Base-by-base conservation (phyloP, 441 rosid genomes). In the Bocquillonia castaneifolia region DNA sequence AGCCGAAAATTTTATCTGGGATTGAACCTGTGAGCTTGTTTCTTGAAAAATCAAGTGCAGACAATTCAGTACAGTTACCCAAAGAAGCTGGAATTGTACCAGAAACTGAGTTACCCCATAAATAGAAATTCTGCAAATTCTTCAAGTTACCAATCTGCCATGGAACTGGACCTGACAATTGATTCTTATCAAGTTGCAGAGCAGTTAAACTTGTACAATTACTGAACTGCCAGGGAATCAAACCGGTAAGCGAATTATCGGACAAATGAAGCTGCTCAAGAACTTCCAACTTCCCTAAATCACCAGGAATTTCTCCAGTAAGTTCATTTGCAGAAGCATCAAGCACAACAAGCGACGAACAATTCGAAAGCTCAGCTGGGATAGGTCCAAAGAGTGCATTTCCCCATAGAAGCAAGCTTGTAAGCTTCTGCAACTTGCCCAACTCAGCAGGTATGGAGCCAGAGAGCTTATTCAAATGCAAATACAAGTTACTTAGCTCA, bases 251-350 rank as follows among this genome's bases (percentile, higher is more conserved):
- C 9, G 77, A 74, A 69, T 93, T 93, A 82, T 93, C 98, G 18
- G 98, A 93, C 84, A 93, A 73, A 66, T 93, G 96, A 73, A 93
- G 97, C 81, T 93, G 96, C 79, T 93, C 98, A 51, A 93, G 85
- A 68, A 78, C 78, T 50, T 48, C 77, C 34, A 90, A 81, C 83
- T 86, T 90, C 44, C 96, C 98, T 53, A 91, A 52, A 72, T 89
- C 97, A 37, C 86, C 86, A 14, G 98, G 95, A 47, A 93, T 83
- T 69, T 81, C 84, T 20, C 97, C 95, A 18, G 90, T 77, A 29
- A 93, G 79, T 64, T 84, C 82, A 72, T 93, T 93, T 54, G 93
- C 89, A 2, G 98, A 91, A 70, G 83, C 93, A 78, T 93, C 98
- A 68, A 93, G 84, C 64, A 93, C 94, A 60, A 93, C 93, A 3